A percentile compares a stretch with the other conserved stretches of the same genome.
phyloP scores from a whole-genome alignment of 2,329 filamentous ascomycete species.

The Arthroderma sp. region DNA sequence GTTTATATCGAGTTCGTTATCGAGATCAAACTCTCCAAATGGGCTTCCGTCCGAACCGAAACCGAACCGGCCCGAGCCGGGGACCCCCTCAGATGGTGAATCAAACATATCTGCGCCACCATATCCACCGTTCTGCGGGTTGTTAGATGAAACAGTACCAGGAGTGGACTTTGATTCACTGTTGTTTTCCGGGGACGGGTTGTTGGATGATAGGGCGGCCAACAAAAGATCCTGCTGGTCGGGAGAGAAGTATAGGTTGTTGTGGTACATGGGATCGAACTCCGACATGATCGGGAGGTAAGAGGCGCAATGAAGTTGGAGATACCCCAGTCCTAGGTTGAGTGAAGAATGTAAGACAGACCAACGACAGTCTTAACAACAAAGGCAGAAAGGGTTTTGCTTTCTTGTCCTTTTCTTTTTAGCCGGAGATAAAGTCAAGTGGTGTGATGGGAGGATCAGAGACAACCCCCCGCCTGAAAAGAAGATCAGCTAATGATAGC shows the following conservation, averaged over 20 bases:
- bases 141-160: slow-evolving; percentile 14
- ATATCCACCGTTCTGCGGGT: slow-evolving; percentile 2
- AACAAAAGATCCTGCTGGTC: slow-evolving; percentile 66
- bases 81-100: slow-evolving; percentile 21
- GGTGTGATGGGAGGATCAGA: too few species aligned
- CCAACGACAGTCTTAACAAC: too few species aligned
- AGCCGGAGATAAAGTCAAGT: too few species aligned
- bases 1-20: slow-evolving; percentile 60
- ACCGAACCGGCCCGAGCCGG: slow-evolving; percentile 36
- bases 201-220: slow-evolving; percentile 63
- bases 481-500: too few species aligned
- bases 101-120: slow-evolving; percentile 18
- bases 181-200: slow-evolving; percentile 21
- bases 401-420: too few species aligned
- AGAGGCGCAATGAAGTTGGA: too few species aligned
- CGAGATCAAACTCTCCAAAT: slow-evolving; percentile 69
- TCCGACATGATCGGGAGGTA: slow-evolving; percentile 20
- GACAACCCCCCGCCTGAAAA: too few species aligned
- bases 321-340: too few species aligned
- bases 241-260: slow-evolving; percentile 56
- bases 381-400: too few species aligned
- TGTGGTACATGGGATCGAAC: slow-evolving; percentile 29
- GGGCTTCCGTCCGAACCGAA: slow-evolving; percentile 57
- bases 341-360: too few species aligned
- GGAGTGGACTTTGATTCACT: slow-evolving; percentile 15